Conservation (phyloP, 768 basidiomycete species). For the Lyophyllum shimeji region DNA sequence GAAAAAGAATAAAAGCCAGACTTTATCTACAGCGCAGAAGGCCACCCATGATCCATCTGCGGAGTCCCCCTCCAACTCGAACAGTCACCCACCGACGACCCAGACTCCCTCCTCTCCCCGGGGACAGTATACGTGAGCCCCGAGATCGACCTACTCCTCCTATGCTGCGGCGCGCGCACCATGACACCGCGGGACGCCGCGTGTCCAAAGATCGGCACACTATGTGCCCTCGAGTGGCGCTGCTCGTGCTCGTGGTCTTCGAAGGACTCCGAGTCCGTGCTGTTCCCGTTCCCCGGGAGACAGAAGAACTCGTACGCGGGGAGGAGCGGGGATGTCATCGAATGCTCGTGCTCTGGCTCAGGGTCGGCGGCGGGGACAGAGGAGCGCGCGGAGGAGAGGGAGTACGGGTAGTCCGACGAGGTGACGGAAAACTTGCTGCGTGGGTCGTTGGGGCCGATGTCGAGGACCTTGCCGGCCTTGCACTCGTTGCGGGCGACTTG, state of each 20-base stretch:
- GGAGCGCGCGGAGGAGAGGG: conserved; percentile 13
- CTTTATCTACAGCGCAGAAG: conserved; percentile 1
- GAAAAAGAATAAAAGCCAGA: neutral
- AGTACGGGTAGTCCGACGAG: conserved; percentile 28
- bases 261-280: conserved; percentile 7
- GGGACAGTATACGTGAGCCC: conserved; percentile 17
- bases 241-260: too few species aligned
- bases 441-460: conserved; percentile 27
- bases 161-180: conserved; percentile 18
- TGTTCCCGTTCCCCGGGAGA: too few species aligned
- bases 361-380: neutral
- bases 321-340: conserved; percentile 3
- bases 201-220: conserved; percentile 19
- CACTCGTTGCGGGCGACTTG: neutral
- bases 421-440: conserved; percentile 31
- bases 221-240: conserved; percentile 17
- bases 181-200: conserved; percentile 1
- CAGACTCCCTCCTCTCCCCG: conserved; percentile 7
- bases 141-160: conserved; percentile 24
- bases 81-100: neutral
- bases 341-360: neutral
- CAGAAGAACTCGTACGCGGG: conserved; percentile 19
- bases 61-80: conserved; percentile 9
- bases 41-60: conserved; percentile 8
- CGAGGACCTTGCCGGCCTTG: conserved; percentile 19